phyloP scores from a whole-genome alignment of 148 eudicot species.

The Cornus florida region DNA sequence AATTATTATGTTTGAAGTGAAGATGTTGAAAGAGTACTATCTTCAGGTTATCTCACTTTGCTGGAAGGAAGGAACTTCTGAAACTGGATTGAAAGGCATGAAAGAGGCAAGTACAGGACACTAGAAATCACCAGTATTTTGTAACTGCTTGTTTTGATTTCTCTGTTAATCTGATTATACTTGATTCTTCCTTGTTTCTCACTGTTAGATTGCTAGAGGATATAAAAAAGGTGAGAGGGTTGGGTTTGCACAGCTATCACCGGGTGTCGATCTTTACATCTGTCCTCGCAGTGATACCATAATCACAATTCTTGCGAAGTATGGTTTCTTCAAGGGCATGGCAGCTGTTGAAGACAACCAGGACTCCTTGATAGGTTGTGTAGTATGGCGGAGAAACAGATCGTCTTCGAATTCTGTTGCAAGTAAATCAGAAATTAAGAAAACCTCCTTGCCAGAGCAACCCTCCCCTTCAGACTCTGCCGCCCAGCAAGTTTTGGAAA shows the following conservation, averaged over 20 bases:
- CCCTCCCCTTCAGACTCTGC: constrained; percentile 30
- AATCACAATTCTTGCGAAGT: constrained; percentile 64
- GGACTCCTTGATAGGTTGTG: constrained; percentile 68
- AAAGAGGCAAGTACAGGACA: constrained; percentile 47
- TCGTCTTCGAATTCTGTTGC: constrained; percentile 30
- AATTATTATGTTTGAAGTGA: not conserved
- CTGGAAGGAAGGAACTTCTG: constrained; percentile 62
- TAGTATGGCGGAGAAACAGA: constrained; percentile 64
- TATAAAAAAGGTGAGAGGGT: constrained; percentile 56
- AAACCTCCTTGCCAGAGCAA: constrained; percentile 19
- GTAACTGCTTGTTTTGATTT: not conserved
- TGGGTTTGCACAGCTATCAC: constrained; percentile 58
- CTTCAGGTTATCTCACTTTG: constrained; percentile 68
- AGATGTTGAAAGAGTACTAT: not conserved
- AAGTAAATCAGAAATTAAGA: constrained; percentile 25
- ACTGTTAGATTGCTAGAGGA: constrained; percentile 57
- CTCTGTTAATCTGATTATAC: not conserved
- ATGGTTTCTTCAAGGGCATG: constrained; percentile 72
- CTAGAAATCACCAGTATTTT: not conserved
- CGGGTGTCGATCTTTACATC: constrained; percentile 62
- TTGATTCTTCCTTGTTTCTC: not conserved
- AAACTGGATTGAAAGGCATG: constrained; percentile 46
- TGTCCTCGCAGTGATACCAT: constrained; percentile 68
- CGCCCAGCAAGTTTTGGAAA: constrained; percentile 12
- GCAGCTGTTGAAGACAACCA: constrained; percentile 45